Conservation (phyloP, 169 alveolate genomes). For the Cryptosporidium baileyi region DNA sequence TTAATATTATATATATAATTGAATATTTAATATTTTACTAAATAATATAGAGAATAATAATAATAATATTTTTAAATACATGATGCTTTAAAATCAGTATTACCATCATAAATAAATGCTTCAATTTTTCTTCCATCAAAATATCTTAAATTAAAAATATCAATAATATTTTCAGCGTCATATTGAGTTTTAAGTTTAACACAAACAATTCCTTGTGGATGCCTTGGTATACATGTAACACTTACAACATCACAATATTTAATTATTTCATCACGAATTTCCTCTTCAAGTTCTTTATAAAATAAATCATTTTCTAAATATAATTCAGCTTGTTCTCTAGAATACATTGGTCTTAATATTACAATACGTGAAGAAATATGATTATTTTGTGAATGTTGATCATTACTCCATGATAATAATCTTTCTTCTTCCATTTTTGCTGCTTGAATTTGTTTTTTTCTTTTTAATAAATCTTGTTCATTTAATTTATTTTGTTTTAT, state of each 20-base stretch:
- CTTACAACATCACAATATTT: slow-evolving; percentile 73
- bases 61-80: slow-evolving; percentile 2
- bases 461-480: neutral
- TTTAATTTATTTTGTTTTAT: neutral
- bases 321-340: slow-evolving; percentile 64
- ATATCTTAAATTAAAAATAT: slow-evolving; percentile 73
- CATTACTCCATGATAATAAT: slow-evolving; percentile 61
- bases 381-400: neutral
- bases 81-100: slow-evolving; percentile 78
- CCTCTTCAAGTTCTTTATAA: slow-evolving; percentile 75
- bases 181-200: slow-evolving; percentile 74
- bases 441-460: slow-evolving; percentile 43
- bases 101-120: slow-evolving; percentile 83
- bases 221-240: slow-evolving; percentile 74
- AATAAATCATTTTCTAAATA: slow-evolving; percentile 61
- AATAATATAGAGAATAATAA: neutral
- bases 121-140: slow-evolving; percentile 76
- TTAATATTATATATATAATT: too few relatives aligned
- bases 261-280: slow-evolving; percentile 64
- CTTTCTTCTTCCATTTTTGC: slow-evolving; percentile 69
- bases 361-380: slow-evolving; percentile 24
- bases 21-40: too few relatives aligned
- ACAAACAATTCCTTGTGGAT: slow-evolving; percentile 82
- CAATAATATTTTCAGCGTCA: slow-evolving; percentile 81
- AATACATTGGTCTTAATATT: slow-evolving; percentile 57